phyloP scores from a whole-genome alignment of 23 red algal species.

The Cyanidium caldarium region DNA sequence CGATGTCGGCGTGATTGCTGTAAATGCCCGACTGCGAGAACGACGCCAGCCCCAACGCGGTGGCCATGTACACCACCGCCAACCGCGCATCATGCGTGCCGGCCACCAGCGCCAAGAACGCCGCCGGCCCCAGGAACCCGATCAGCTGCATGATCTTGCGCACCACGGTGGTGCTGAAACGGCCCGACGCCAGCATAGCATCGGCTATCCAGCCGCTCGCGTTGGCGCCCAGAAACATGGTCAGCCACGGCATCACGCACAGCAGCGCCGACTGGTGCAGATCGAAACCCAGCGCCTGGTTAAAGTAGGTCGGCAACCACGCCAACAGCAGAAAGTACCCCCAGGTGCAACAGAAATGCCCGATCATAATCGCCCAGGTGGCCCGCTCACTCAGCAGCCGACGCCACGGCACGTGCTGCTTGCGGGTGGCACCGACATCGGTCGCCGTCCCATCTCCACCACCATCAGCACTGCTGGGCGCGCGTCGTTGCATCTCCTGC shows the following conservation, averaged over 20 bases:
- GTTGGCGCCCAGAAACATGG: slow-evolving; percentile 91
- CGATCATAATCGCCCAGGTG: slow-evolving; percentile 88
- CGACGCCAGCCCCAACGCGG: slow-evolving; percentile 59
- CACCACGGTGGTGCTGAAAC: slow-evolving; percentile 45
- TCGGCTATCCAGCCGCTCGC: slow-evolving; percentile 71
- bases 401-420: slow-evolving; percentile 43
- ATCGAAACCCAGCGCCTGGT: slow-evolving; percentile 83
- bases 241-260: slow-evolving; percentile 80
- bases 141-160: slow-evolving; percentile 94
- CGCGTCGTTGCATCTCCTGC: neutral
- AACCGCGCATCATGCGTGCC: slow-evolving; percentile 23
- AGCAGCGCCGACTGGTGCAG: slow-evolving; percentile 68
- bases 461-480: too few relatives aligned
- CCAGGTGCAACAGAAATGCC: slow-evolving; percentile 93
- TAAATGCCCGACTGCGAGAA: slow-evolving; percentile 90
- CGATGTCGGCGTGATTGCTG: slow-evolving; percentile 84
- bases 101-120: slow-evolving; percentile 64
- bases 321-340: slow-evolving; percentile 92
- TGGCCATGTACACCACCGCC: slow-evolving; percentile 67
- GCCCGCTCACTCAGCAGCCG: slow-evolving; percentile 37
- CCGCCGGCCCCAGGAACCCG: slow-evolving; percentile 82
- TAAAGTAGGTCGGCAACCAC: slow-evolving; percentile 99
- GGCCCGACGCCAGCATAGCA: slow-evolving; percentile 18
- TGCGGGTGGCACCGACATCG: neutral
- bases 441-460: slow-evolving; percentile 10